These are phyloP conservation scores for Scytalidium lignicola DNA, from an alignment of 2,329 filamentous ascomycete genomes.

Conservation along the genomic window DNA sequence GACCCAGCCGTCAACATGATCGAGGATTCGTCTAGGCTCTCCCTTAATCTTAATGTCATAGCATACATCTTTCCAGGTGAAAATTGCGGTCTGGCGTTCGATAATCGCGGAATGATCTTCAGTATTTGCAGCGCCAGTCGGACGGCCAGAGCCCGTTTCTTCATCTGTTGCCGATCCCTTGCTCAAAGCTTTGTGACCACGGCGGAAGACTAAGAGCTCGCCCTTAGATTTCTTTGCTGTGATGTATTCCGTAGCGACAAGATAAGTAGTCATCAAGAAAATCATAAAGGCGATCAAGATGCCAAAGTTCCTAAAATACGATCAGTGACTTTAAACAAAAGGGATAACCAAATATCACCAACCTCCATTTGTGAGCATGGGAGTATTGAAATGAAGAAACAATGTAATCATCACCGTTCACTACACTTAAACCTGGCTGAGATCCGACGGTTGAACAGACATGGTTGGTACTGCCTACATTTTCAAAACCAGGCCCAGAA, in stretches of 20 bases:
- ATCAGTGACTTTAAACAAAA: background rate
- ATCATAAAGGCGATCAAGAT: constrained; percentile 60
- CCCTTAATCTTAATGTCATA: constrained; percentile 67
- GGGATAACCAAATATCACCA: background rate
- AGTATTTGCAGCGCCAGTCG: background rate
- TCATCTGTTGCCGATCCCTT: constrained; percentile 3
- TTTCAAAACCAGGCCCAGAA: constrained; percentile 7
- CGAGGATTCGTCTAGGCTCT: constrained; percentile 55
- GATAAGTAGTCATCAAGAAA: constrained; percentile 57
- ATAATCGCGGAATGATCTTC: constrained; percentile 4
- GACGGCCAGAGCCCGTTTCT: background rate
- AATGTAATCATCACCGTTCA: constrained; percentile 56
- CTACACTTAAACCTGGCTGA: constrained; percentile 41
- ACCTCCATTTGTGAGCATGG: constrained; percentile 55
- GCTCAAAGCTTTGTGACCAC: constrained; percentile 48
- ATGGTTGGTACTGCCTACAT: constrained; percentile 7
- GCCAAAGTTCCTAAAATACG: constrained; percentile 48
- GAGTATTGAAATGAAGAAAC: constrained; percentile 50
- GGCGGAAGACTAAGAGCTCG: constrained; percentile 68
- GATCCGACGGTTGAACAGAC: constrained; percentile 57
- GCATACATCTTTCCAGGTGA: constrained; percentile 41
- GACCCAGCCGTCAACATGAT: constrained; percentile 64
- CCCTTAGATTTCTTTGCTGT: constrained; percentile 67
- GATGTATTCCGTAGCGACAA: constrained; percentile 56
- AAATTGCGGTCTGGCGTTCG: constrained; percentile 19